phyloP scores from a whole-genome alignment of 2,329 filamentous ascomycete species.

The Dactylellina haptotyla region DNA sequence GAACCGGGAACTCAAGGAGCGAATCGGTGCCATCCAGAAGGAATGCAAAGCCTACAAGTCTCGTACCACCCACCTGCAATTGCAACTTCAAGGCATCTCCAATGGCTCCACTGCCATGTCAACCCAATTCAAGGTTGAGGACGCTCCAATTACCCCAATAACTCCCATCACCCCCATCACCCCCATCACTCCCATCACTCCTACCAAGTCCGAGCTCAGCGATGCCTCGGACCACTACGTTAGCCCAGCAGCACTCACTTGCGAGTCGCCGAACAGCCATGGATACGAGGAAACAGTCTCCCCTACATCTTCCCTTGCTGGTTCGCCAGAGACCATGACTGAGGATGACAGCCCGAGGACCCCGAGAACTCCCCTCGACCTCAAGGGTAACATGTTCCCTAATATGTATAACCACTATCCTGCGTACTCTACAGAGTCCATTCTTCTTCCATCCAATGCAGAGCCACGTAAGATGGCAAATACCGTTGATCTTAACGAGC shows the following conservation, averaged over 20 bases:
- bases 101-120: constrained; percentile 23
- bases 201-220: constrained; percentile 15
- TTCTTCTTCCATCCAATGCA: constrained; percentile 33
- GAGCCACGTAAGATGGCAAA: constrained; percentile 45
- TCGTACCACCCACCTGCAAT: constrained; percentile 32
- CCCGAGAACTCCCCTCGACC: constrained; percentile 33
- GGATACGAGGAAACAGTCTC: constrained; percentile 24
- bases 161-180: no score
- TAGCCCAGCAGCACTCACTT: constrained; percentile 37
- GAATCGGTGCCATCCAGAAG: constrained; percentile 30
- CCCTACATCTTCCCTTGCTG: constrained; percentile 41
- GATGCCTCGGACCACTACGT: constrained; percentile 31
- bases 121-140: constrained; percentile 21
- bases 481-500: constrained; percentile 30
- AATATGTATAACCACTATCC: constrained; percentile 40
- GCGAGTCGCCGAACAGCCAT: constrained; percentile 33
- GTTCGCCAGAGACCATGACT: constrained; percentile 42
- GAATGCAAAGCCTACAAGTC: constrained; percentile 34
- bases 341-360: constrained; percentile 47
- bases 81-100: constrained; percentile 38
- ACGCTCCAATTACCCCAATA: constrained; percentile 28
- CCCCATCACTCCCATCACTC: no score
- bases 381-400: constrained; percentile 16
- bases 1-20: constrained; percentile 40
- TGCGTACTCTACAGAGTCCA: constrained; percentile 18